Percentiles rank a stretch among this genome's conserved stretches.
Evolutionary conservation across 2,329 filamentous ascomycete genomes (phyloP).

Genomic region (Aspergillus sp.): DNA sequence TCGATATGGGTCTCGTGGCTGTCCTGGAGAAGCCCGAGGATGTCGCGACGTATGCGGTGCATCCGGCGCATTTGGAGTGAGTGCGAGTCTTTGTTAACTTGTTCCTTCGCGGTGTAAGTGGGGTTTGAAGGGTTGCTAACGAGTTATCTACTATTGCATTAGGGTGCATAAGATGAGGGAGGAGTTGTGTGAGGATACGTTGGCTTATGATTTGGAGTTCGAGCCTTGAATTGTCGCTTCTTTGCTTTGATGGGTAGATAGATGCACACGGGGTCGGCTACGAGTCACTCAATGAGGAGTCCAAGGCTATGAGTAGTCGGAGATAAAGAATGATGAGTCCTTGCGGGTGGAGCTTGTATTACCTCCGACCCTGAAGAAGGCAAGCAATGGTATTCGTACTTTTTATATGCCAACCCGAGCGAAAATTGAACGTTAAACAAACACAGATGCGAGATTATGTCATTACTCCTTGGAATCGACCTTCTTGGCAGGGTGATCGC

Average conservation of each 20-base stretch:
- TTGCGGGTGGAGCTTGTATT: background rate
- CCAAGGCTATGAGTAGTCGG: too few relatives aligned
- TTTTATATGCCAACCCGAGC: constrained; percentile 9
- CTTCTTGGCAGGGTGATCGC: constrained; percentile 53
- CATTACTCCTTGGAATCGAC: constrained; percentile 50
- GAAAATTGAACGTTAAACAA: constrained; percentile 4
- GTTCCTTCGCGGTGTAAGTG: constrained; percentile 7
- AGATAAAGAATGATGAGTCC: too few relatives aligned
- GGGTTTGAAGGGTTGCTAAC: background rate
- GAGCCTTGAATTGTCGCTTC: background rate
- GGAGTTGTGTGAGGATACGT: constrained; percentile 47
- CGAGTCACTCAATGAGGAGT: background rate
- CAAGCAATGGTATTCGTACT: constrained; percentile 7
- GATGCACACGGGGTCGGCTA: background rate
- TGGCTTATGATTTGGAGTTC: constrained; percentile 50
- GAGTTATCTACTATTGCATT: background rate
- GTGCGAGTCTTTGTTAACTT: constrained; percentile 39
- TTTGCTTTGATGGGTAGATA: background rate
- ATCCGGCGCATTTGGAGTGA: constrained; percentile 53
- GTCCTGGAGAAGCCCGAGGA: constrained; percentile 50
- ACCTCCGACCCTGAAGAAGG: background rate
- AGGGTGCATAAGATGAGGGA: constrained; percentile 47
- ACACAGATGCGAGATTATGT: constrained; percentile 13
- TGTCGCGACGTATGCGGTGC: constrained; percentile 48
- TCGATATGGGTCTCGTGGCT: constrained; percentile 52